Conservation (phyloP, 1,284 basidiomycete species). For the Ceratobasidium sp. region DNA sequence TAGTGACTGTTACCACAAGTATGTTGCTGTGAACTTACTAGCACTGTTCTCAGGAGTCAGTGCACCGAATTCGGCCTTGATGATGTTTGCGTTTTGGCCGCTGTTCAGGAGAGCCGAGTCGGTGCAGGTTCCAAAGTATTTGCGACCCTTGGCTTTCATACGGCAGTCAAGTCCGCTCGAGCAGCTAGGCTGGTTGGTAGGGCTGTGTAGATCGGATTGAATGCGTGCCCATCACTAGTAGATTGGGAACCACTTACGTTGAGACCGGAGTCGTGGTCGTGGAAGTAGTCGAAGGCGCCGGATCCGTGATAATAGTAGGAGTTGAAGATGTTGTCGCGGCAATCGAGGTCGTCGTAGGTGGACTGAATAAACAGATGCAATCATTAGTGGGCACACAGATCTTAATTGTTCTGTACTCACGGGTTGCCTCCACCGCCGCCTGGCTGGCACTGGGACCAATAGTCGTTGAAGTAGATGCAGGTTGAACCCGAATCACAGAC, state of each 20-base stretch:
- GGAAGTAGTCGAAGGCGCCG: too few relatives aligned
- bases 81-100: slow-evolving; percentile 21
- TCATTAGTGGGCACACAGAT: too few relatives aligned
- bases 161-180: slow-evolving; percentile 47
- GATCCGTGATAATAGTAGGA: too few relatives aligned
- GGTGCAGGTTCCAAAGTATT: slow-evolving; percentile 39
- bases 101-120: slow-evolving; percentile 23
- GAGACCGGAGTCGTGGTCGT: neutral
- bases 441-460: slow-evolving; percentile 27
- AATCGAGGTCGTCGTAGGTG: too few relatives aligned
- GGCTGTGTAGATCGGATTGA: neutral
- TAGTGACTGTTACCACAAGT: neutral
- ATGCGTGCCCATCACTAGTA: too few relatives aligned
- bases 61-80: slow-evolving; percentile 33
- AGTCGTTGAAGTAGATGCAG: slow-evolving; percentile 14
- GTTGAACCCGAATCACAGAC: slow-evolving; percentile 1
- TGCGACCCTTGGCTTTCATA: slow-evolving; percentile 46
- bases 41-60: slow-evolving; percentile 40
- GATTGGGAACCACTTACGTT: neutral
- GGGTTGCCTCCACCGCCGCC: neutral
- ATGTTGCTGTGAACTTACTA: slow-evolving; percentile 13
- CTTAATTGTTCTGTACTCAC: too few relatives aligned
- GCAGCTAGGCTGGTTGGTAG: neutral
- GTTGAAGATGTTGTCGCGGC: too few relatives aligned
- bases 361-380: too few relatives aligned